Evolutionary conservation across 2,329 filamentous ascomycete species (phyloP), one percentile per base, ranked within the genome.

Genomic region (Rhinocladiella mackenziei): DNA sequence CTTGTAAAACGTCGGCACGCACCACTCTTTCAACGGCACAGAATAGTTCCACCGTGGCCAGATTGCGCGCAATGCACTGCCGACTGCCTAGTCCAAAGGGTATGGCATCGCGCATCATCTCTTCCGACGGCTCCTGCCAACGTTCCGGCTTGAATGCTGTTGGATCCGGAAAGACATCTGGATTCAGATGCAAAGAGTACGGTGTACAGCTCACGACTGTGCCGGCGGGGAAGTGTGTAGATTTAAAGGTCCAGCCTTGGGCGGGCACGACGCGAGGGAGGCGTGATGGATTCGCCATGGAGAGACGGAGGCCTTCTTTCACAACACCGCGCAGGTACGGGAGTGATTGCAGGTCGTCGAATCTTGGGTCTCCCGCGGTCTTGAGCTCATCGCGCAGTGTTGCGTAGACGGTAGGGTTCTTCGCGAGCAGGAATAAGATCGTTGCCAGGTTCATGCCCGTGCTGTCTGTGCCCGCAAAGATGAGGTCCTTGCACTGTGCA

Each of bases 381-480:
- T 53, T 32, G 31, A 54, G 23, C 45, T 56, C 55, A 9, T 47
- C 29, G 4, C 47, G 32, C 9, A 54, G 32, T 6, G 30, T 33
- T n/a, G 26, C 11, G 36, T 52, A 70, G 64, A 63, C 62, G 3
- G 66, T 58, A 2, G 71, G 70, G 39, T 68, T 56, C 35, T 69
- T 64, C 2, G 65, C 61, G 18, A 77, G 54, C 45, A 68, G 60
- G 61, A 70, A 74, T 30, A 69, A 62, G 2, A 76, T 66, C 1
- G 68, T 73, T 4, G 69, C 67, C 14, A 75, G 58, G 45, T 73
- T 76, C 64, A 73, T 75, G 11, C 69, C 70, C 2, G 71, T 75
- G 0, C 70, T 70, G 55, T 78, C 75, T 0, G 74, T 75, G 1
- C 74, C 75, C 1, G 75, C 75, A 57, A 77, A 78, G 30, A 58